These are phyloP conservation scores for Jacaranda mimosifolia DNA, from an alignment of 257 asterid genomes.

Conservation along the genomic window DNA sequence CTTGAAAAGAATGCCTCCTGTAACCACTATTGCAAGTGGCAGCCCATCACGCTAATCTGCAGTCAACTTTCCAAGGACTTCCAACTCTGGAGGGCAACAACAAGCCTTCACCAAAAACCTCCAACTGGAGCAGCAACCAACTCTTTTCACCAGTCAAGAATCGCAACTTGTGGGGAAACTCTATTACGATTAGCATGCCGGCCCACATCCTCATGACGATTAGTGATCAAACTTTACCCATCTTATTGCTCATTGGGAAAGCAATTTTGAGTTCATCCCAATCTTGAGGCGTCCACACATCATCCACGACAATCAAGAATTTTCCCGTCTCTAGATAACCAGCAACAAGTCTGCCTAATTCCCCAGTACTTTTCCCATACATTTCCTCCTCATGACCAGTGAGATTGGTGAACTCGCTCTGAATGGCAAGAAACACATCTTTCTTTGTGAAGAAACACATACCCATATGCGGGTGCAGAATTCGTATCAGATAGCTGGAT, in stretches of 20 bases:
- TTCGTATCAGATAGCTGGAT: slow-evolving; percentile 18
- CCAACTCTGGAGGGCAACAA: too few species aligned
- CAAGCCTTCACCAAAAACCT: too few species aligned
- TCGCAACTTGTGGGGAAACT: too few species aligned
- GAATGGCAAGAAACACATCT: slow-evolving; percentile 30
- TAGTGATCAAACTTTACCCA: slow-evolving; percentile 53
- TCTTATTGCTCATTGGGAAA: slow-evolving; percentile 30
- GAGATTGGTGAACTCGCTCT: slow-evolving; percentile 20
- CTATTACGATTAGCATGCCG: too few species aligned
- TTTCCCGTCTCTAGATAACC: neutral
- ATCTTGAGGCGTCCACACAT: slow-evolving; percentile 42
- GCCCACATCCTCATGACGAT: slow-evolving; percentile 36
- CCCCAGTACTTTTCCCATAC: slow-evolving; percentile 4
- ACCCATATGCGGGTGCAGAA: slow-evolving; percentile 49
- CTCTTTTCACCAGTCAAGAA: too few species aligned
- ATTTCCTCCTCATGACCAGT: slow-evolving; percentile 14
- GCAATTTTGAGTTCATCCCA: slow-evolving; percentile 44
- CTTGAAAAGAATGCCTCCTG: too few species aligned
- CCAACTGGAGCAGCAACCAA: too few species aligned
- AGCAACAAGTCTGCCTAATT: slow-evolving; percentile 21
- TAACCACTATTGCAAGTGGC: too few species aligned
- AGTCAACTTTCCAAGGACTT: too few species aligned
- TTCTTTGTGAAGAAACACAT: slow-evolving; percentile 32
- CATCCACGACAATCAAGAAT: slow-evolving; percentile 50
- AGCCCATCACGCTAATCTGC: too few species aligned